These are phyloP conservation scores for Pinus albicaulis DNA, from an alignment of 75 land plant species.

Conservation along the genomic window DNA sequence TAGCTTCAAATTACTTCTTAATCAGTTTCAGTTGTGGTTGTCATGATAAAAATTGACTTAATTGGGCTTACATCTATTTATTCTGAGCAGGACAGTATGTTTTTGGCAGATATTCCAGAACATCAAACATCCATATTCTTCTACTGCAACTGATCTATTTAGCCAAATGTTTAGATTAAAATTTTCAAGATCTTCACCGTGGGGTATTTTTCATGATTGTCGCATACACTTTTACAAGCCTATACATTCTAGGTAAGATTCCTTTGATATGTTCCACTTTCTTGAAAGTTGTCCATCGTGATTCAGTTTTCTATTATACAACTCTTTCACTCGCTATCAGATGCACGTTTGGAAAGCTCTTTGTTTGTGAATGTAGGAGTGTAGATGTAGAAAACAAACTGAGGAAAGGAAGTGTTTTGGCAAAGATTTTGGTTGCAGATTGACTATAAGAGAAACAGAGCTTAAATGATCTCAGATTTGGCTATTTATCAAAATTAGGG, in stretches of 20 bases:
- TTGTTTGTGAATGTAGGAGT: not conserved
- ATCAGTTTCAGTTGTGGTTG: not conserved
- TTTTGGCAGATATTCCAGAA: conserved; percentile 10
- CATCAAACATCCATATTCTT: not conserved
- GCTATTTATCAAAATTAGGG: too few relatives aligned
- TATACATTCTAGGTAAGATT: conserved; percentile 22
- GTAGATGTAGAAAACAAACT: not conserved
- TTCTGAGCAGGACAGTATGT: not conserved
- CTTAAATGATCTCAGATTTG: too few relatives aligned
- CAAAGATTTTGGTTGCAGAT: not conserved
- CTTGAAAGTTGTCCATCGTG: not conserved
- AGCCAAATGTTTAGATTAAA: conserved; percentile 2
- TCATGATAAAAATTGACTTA: not conserved
- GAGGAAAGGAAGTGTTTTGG: not conserved
- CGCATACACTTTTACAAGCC: conserved; percentile 17
- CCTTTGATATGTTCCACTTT: not conserved
- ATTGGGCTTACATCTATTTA: not conserved
- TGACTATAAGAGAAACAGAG: too few relatives aligned
- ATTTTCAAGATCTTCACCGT: conserved; percentile 9
- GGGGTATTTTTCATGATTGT: conserved; percentile 12
- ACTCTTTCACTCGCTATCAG: not conserved
- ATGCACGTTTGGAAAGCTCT: not conserved
- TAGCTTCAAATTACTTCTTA: not conserved
- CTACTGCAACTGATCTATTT: not conserved
- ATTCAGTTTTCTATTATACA: not conserved